These are phyloP conservation scores for Avena sativa DNA, from an alignment of 176 grass and related monocot species.

Conservation along the genomic window DNA sequence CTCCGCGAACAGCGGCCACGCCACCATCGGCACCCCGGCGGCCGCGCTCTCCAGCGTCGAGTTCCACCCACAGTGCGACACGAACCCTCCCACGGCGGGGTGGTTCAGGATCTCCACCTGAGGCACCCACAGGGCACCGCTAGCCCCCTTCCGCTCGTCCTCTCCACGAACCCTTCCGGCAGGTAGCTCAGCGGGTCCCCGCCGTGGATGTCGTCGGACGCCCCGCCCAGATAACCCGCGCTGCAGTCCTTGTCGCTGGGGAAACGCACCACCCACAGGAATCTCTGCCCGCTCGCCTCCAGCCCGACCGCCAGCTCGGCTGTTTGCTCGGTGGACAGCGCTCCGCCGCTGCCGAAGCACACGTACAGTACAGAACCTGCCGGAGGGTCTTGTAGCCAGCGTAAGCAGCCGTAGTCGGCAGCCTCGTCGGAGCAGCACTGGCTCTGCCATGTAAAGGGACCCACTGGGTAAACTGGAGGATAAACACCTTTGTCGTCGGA, in stretches of 20 bases:
- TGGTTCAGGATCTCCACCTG: conserved; percentile 49
- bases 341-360: conserved; percentile 67
- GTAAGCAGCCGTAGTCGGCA: conserved; percentile 31
- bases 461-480: conserved; percentile 54
- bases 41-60: conserved; percentile 57
- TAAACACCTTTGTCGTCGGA: conserved; percentile 27
- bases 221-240: background rate
- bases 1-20: conserved; percentile 64
- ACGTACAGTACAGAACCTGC: conserved; percentile 55
- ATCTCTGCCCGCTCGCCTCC: conserved; percentile 64
- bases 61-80: conserved; percentile 85
- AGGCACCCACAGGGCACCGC: background rate
- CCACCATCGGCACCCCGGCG: conserved; percentile 52
- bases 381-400: conserved; percentile 72
- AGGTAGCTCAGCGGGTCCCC: conserved; percentile 43
- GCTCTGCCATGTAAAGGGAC: conserved; percentile 37
- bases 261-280: conserved; percentile 62
- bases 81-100: conserved; percentile 48
- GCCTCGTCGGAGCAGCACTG: background rate
- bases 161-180: conserved; percentile 31
- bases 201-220: background rate
- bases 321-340: conserved; percentile 48
- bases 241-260: conserved; percentile 41
- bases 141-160: conserved; percentile 3
- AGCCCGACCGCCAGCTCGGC: conserved; percentile 57